A percentile compares a stretch with the other conserved stretches of the same genome.
Conservation (phyloP, 1,139 yeast species). For the Suhomyces terraborum region DNA sequence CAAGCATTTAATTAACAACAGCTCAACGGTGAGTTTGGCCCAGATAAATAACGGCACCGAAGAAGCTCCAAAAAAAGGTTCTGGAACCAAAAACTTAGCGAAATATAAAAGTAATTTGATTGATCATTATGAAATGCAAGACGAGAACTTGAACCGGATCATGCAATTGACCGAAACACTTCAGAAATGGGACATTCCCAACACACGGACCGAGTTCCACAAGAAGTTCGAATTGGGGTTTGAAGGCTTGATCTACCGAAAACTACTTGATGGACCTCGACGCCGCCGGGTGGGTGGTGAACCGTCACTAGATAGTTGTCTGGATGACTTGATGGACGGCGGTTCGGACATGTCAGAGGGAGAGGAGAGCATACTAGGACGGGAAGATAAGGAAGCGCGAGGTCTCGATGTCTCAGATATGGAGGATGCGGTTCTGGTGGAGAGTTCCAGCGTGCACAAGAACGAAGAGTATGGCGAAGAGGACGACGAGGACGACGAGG, state of each 20-base stretch:
- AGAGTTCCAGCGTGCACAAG: constrained; percentile 18
- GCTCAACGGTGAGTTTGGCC: neutral
- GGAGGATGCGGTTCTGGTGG: constrained; percentile 22
- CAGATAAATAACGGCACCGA: neutral
- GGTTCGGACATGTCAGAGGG: constrained; percentile 15
- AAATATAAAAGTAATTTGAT: constrained; percentile 13
- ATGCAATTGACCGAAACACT: constrained; percentile 15
- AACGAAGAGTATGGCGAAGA: constrained; percentile 19
- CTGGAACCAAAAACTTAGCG: neutral
- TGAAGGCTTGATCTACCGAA: constrained; percentile 23
- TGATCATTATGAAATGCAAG: constrained; percentile 15
- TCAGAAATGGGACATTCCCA: constrained; percentile 15
- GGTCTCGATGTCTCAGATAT: constrained; percentile 21
- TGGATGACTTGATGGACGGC: constrained; percentile 13
- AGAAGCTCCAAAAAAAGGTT: neutral
- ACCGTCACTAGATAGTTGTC: constrained; percentile 6
- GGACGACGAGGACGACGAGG: constrained; percentile 11
- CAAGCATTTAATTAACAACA: constrained; percentile 12
- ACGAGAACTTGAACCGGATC: constrained; percentile 17
- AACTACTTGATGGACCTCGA: constrained; percentile 17
- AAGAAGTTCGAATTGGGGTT: constrained; percentile 22
- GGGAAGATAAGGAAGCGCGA: constrained; percentile 17
- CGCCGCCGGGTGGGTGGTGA: constrained; percentile 4
- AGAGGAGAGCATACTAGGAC: constrained; percentile 32
- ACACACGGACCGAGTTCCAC: constrained; percentile 9